Percentiles rank a stretch among this genome's conserved stretches.
These are phyloP conservation scores for Pugionium cornutum DNA, from an alignment of 345 rosid species.

Conservation along the genomic window DNA sequence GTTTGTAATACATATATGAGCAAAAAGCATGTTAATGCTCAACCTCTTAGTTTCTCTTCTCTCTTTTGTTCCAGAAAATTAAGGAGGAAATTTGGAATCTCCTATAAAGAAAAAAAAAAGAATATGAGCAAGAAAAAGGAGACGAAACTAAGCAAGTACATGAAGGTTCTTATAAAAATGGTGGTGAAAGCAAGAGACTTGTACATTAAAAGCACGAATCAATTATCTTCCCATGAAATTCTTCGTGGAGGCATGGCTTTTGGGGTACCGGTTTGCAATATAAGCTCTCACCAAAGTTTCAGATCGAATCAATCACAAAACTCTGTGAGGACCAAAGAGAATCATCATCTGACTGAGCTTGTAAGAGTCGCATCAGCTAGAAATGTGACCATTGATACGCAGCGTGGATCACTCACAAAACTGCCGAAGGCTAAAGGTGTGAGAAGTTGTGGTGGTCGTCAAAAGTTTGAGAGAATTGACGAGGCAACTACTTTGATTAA, in stretches of 20 bases:
- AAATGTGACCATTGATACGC: constrained; percentile 23
- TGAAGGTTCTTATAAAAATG: constrained; percentile 45
- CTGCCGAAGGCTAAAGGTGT: constrained; percentile 29
- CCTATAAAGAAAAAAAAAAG: background rate
- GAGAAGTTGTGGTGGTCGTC: constrained; percentile 43
- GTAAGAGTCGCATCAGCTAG: constrained; percentile 55
- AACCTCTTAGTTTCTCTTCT: background rate
- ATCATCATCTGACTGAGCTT: constrained; percentile 52
- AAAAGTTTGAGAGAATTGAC: constrained; percentile 66
- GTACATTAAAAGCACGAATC: constrained; percentile 50
- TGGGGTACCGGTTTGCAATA: constrained; percentile 49
- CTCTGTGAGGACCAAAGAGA: constrained; percentile 20
- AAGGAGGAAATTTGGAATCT: background rate
- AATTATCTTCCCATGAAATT: constrained; percentile 44
- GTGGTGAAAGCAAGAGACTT: constrained; percentile 49
- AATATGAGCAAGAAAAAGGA: constrained; percentile 29
- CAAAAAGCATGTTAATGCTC: background rate
- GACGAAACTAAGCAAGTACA: constrained; percentile 43
- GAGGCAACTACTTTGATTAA: constrained; percentile 51
- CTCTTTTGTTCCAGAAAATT: background rate
- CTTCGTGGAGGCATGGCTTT: constrained; percentile 29
- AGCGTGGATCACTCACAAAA: constrained; percentile 7
- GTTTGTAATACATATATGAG: background rate
- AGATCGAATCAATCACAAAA: constrained; percentile 45
- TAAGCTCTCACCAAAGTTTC: constrained; percentile 44